Evolutionary conservation across 2,329 filamentous ascomycete genomes (phyloP), one percentile per base, ranked within the genome.

Genomic region (Dactylellina haptotyla): DNA sequence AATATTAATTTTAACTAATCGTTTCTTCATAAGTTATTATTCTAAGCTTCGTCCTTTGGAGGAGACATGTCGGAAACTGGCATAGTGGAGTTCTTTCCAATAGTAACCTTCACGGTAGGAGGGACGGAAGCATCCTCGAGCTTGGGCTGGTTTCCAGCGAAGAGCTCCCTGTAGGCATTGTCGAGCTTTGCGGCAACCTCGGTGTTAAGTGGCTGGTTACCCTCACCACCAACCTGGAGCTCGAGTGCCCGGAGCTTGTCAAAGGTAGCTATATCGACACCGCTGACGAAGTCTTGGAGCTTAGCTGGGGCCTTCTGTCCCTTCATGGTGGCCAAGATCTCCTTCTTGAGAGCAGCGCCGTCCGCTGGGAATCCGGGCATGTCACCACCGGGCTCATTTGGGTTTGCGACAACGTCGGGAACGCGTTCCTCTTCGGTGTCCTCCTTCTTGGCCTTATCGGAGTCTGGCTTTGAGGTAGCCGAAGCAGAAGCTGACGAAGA

Each of bases 211-310:
- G 51, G 51, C 20, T 66, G 25, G 14, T 43, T 51, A 18, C 28
- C 43, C 30, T 56, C 34, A n/a, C 61, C 61, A n/a, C 61, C 61
- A 26, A 57, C 50, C 18, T 32, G 16, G 41, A 57, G 51, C 43
- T 66, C 62, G 28, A 66, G 62, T n/a, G 41, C 51, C 9, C 51
- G 41, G 41, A 66, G 51, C 54, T 54, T 37, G 25, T 66, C 51
- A 28, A 66, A 66, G 10, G 30, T 37, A 20, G 20, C 9, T 2
- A 50, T 41, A 6, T 26, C 20, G 14, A 66, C 62, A 28, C 20
- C 37, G 20, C 46, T 25, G 20, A 66, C 51, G 14, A 66, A 66
- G 16, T 43, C n/a, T 16, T 57, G 54, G 18, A 66, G 51, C 20
- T 66, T 14, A 10, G 39, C 41, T 14, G 62, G 62, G 5, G 62